These are phyloP conservation scores for Colletotrichum tofieldiae DNA, from an alignment of 2,329 filamentous ascomycete genomes.

Conservation along the genomic window DNA sequence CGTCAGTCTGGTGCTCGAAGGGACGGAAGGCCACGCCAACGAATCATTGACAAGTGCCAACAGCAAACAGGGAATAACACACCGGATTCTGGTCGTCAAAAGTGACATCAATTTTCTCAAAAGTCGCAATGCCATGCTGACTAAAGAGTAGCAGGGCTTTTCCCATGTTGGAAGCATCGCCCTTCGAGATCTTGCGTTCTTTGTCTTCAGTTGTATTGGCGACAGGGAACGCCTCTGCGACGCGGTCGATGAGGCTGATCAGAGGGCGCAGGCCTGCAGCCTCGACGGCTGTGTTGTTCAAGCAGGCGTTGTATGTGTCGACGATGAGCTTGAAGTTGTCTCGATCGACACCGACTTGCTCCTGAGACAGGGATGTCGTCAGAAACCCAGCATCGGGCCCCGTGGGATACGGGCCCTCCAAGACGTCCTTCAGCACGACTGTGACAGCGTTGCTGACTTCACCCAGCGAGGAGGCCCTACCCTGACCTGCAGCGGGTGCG, in stretches of 20 bases:
- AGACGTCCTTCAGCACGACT: slow-evolving; percentile 71
- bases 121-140: slow-evolving; percentile 59
- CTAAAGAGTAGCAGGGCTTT: slow-evolving; percentile 63
- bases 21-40: background rate
- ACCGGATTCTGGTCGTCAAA: slow-evolving; percentile 61
- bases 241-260: slow-evolving; percentile 66
- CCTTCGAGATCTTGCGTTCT: slow-evolving; percentile 45
- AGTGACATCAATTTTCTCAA: slow-evolving; percentile 54
- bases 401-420: slow-evolving; percentile 70
- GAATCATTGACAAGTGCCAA: background rate
- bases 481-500: slow-evolving; percentile 75
- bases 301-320: slow-evolving; percentile 75
- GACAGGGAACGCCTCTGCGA: slow-evolving; percentile 29
- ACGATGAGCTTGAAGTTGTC: slow-evolving; percentile 78
- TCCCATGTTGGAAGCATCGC: slow-evolving; percentile 27
- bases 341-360: slow-evolving; percentile 63
- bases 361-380: slow-evolving; percentile 49
- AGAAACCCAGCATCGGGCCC: slow-evolving; percentile 52
- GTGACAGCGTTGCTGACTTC: slow-evolving; percentile 73
- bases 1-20: slow-evolving; percentile 66
- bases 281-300: slow-evolving; percentile 72
- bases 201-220: slow-evolving; percentile 48
- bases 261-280: slow-evolving; percentile 70
- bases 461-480: slow-evolving; percentile 70
- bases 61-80: background rate